Base-by-base conservation (phyloP, 345 rosid genomes). In the Camelina neglecta region DNA sequence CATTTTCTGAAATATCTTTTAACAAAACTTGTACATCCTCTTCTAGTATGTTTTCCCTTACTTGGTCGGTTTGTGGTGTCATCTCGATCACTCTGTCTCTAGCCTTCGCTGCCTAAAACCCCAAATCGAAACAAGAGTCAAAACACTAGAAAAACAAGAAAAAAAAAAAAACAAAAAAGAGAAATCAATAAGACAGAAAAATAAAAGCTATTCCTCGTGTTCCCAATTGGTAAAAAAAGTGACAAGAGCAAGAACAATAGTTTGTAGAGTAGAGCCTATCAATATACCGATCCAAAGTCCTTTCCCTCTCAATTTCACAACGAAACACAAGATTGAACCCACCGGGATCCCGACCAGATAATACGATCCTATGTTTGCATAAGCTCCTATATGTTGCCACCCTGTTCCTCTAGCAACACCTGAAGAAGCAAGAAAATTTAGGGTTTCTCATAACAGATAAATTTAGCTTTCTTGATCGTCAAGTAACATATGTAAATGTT, bases 361-460 rank as follows among this genome's bases (percentile, higher is more conserved):
- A 61, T 57, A 89, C 1, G 93, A 87, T 16, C 84, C 93, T 4
- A 89, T 76, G 61, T 87, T 91, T 15, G 87, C 73, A 49, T 81
- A 87, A 1, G 85, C 92, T 60, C 88, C 93, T 20, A 83, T 79
- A 39, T 82, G 66, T 75, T 91, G 93, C 92, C 92, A 83, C 3
- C 96, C 90, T 36, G 82, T 38, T 55, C 93, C 96, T 74, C 93
- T 87, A 2, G 88, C 90, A 31, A 86, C 69, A 33, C 93, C 96
- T 85, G 72, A 55, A 48, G 9, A 41, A 73, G n/a, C 24, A 29
- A 33, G n/a, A 47, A 31, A 50, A 11, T 41, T 7, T 31, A 50
- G 23, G 20, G 55, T 58, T 75, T 23, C 11, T 56, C 6, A 73
- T 13, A n/a, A 62, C 16, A 18, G 0, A 20, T 31, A 54, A 5